Evolutionary conservation across 495 filamentous ascomycete genomes (phyloP), one percentile per base, ranked within the genome.

Genomic region (Neurospora sp.): DNA sequence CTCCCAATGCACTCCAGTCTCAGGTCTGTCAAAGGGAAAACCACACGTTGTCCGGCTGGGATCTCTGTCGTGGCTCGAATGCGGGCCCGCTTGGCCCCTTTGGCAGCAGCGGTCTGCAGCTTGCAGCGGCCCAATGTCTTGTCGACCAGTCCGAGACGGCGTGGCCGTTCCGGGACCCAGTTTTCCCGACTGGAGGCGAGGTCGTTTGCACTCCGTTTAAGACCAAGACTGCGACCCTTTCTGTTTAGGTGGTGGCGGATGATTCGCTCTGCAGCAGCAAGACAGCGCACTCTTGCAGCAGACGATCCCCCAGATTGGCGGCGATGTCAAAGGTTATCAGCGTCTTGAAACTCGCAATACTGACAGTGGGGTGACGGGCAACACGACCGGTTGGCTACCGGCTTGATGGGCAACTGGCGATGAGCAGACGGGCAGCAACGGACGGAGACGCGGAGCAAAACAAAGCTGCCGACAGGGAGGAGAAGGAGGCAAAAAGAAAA

Each of bases 1-100:
- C 45, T 54, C 45, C 21, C 45, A 54, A 54, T 54, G 45, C 45
- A 59, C 48, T 59, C 48, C 48, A 66, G 54, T 66, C 54, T 66
- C 54, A 66, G 54, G 54, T 66, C 54, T 66, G 54, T 31, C 24
- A 2, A 3, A 1, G 2, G 48, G 21, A 7, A 48, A 45, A 42
- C 40, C 40, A 42, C 40, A 42, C 40, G 40, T 42, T 42, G 40
- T 17, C 40, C 43, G 78, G 75, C 73, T 77, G 77, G 79, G 77
- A 69, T 75, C 75, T 76, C 76, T 89, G 87, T 89, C 87, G 87
- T 89, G 87, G 87, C 87, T 89, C 87, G 85, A 88, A 85, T 89
- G 83, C 86, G 79, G 83, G 81, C 81, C 54, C 54, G 54, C 54
- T 66, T 66, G 54, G 54, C 54, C 54, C 54, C 83, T 82, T 75